Percentiles rank a stretch among this genome's conserved stretches.
Evolutionary conservation across 192 early-diverging fungal species (phyloP).

Genomic region (Dissophora ornata): DNA sequence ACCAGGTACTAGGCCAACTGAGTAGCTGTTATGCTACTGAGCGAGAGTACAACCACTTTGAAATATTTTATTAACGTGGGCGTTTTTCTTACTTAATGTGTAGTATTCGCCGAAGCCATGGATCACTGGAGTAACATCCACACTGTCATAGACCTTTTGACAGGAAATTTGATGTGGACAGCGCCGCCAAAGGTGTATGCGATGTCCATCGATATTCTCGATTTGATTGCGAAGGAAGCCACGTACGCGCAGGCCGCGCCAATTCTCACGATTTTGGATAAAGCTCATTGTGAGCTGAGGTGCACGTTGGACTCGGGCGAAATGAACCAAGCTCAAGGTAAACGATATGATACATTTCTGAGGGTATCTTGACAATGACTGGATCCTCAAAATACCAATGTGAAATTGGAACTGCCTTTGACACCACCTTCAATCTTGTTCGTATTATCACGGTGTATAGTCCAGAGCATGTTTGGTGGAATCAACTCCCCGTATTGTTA

Average conservation of each 20-base stretch:
- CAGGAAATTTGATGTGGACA: constrained; percentile 44
- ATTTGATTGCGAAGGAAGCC: constrained; percentile 36
- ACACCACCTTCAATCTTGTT: too few species aligned
- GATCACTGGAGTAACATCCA: constrained; percentile 53
- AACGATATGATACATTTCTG: not conserved
- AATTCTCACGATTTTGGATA: constrained; percentile 24
- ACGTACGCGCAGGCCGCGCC: constrained; percentile 14
- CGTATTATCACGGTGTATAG: not conserved
- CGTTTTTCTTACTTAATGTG: not conserved
- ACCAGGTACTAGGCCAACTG: too few species aligned
- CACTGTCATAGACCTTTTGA: constrained; percentile 18
- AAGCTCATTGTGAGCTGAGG: constrained; percentile 28
- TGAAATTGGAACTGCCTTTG: too few species aligned
- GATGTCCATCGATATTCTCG: constrained; percentile 23
- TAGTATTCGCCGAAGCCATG: constrained; percentile 43
- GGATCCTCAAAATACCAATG: too few species aligned
- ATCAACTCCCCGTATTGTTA: constrained; percentile 28
- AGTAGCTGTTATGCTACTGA: too few species aligned
- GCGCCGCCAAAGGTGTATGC: constrained; percentile 24
- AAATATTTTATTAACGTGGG: not conserved
- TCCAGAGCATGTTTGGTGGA: constrained; percentile 38
- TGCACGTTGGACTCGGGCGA: constrained; percentile 7
- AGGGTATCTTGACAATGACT: too few species aligned
- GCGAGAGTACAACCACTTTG: too few species aligned
- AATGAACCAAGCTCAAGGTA: constrained; percentile 20